A percentile compares a stretch with the other conserved stretches of the same genome.
Evolutionary conservation across 2,329 filamentous ascomycete species (phyloP).

Genomic region (Sclerotinia glacialis): DNA sequence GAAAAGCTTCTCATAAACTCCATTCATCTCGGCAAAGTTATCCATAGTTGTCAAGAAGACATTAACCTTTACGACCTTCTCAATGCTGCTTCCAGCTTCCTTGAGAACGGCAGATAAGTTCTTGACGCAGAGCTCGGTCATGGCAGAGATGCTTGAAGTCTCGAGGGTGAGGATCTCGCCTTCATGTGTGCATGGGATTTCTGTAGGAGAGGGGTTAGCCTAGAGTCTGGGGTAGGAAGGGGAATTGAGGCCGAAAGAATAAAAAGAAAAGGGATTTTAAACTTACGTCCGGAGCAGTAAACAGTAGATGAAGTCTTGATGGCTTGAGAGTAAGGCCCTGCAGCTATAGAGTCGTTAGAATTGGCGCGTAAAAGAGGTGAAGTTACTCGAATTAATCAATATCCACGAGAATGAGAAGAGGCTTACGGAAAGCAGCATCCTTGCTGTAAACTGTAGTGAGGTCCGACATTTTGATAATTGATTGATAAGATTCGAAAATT

Average conservation of each 20-base stretch:
- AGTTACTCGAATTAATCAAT: not conserved
- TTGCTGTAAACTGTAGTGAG: slow-evolving; percentile 38
- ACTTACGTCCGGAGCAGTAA: slow-evolving; percentile 57
- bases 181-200: slow-evolving; percentile 37
- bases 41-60: slow-evolving; percentile 73
- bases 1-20: slow-evolving; percentile 79
- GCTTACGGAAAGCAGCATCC: slow-evolving; percentile 40
- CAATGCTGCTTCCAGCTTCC: slow-evolving; percentile 74
- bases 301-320: slow-evolving; percentile 64
- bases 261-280: not conserved
- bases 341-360: slow-evolving; percentile 18
- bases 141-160: slow-evolving; percentile 60
- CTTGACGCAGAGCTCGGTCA: slow-evolving; percentile 65
- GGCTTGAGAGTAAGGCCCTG: slow-evolving; percentile 23
- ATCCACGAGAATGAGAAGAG: not conserved
- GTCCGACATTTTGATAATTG: slow-evolving; percentile 36
- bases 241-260: slow-evolving; percentile 34
- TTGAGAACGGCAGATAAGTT: slow-evolving; percentile 85
- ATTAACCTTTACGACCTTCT: slow-evolving; percentile 86
- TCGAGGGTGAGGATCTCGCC: slow-evolving; percentile 43
- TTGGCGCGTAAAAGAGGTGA: not conserved
- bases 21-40: slow-evolving; percentile 59
- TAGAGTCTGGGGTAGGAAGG: slow-evolving; percentile 53
- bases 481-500: not conserved
- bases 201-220: slow-evolving; percentile 53